Conservation (phyloP, 2,329 filamentous ascomycete genomes). For the Pezicula radicicola region DNA sequence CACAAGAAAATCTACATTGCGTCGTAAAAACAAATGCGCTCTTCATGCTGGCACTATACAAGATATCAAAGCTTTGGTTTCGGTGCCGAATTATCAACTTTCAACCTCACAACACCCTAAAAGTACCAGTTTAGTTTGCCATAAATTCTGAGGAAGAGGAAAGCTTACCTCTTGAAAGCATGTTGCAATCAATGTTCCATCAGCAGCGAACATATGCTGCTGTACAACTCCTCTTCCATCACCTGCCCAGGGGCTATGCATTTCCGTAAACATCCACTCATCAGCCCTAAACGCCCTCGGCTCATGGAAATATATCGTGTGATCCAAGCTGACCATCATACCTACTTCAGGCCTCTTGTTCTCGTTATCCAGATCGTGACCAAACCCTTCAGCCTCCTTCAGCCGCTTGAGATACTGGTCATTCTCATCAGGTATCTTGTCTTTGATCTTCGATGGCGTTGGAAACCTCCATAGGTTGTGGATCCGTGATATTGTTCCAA, state of each 20-base stretch:
- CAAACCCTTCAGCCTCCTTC: conserved; percentile 26
- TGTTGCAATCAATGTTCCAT: conserved; percentile 72
- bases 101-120: conserved; percentile 27
- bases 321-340: conserved; percentile 85
- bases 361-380: conserved; percentile 47
- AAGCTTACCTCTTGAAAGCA: conserved; percentile 69
- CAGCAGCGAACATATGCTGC: conserved; percentile 68
- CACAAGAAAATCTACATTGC: too few species aligned
- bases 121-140: background rate
- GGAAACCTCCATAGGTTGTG: conserved; percentile 78
- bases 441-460: conserved; percentile 32
- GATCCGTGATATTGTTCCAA: conserved; percentile 79
- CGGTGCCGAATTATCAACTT: conserved; percentile 9
- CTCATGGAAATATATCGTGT: conserved; percentile 68
- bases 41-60: too few species aligned
- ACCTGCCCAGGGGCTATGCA: conserved; percentile 77
- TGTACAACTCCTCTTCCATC: conserved; percentile 74
- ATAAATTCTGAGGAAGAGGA: background rate
- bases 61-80: conserved; percentile 7
- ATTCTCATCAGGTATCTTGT: conserved; percentile 34
- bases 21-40: too few species aligned
- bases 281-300: conserved; percentile 55
- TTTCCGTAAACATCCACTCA: conserved; percentile 79
- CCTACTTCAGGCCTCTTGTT: conserved; percentile 57
- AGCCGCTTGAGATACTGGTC: conserved; percentile 43